Conservation (phyloP, 352 stramenopile genomes). For the Globisporangium nagaii region DNA sequence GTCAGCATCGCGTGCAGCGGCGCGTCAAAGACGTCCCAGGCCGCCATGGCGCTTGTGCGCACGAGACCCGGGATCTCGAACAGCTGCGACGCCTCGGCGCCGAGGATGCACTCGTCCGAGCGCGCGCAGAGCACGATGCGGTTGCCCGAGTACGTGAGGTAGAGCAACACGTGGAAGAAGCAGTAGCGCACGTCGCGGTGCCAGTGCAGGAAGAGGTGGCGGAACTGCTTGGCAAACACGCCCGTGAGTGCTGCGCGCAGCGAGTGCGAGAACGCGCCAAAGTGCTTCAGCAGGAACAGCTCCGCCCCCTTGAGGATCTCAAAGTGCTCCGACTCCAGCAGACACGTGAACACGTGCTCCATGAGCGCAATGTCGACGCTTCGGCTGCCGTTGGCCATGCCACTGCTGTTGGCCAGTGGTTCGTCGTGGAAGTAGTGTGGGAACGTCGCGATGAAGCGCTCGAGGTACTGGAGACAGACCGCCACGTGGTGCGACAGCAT, state of each 20-base stretch:
- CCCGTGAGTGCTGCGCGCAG: constrained; percentile 48
- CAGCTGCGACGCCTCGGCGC: constrained; percentile 43
- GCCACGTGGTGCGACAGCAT: constrained; percentile 64
- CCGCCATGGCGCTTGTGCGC: constrained; percentile 21
- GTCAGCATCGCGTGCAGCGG: constrained; percentile 51
- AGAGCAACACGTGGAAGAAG: constrained; percentile 77
- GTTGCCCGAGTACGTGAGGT: constrained; percentile 76
- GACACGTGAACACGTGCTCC: constrained; percentile 43
- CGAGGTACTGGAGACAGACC: constrained; percentile 62
- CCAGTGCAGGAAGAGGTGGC: constrained; percentile 75
- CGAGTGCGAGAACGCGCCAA: constrained; percentile 36
- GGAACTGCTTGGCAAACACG: constrained; percentile 47
- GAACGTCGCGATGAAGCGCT: constrained; percentile 49
- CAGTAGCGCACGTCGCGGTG: constrained; percentile 81
- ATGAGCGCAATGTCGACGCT: constrained; percentile 32
- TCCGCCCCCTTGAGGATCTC: constrained; percentile 61
- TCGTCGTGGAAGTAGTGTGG: constrained; percentile 56
- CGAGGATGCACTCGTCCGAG: constrained; percentile 72
- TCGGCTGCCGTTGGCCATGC: constrained; percentile 10
- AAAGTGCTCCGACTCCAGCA: constrained; percentile 70
- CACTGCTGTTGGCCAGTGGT: background rate
- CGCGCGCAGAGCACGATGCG: constrained; percentile 62
- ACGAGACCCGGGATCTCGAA: constrained; percentile 74
- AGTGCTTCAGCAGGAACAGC: constrained; percentile 69
- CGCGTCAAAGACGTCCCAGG: constrained; percentile 60